A percentile compares a stretch with the other conserved stretches of the same genome.
Evolutionary conservation across 352 stramenopile species (phyloP).

Genomic region (Saprolegnia parasitica): DNA sequence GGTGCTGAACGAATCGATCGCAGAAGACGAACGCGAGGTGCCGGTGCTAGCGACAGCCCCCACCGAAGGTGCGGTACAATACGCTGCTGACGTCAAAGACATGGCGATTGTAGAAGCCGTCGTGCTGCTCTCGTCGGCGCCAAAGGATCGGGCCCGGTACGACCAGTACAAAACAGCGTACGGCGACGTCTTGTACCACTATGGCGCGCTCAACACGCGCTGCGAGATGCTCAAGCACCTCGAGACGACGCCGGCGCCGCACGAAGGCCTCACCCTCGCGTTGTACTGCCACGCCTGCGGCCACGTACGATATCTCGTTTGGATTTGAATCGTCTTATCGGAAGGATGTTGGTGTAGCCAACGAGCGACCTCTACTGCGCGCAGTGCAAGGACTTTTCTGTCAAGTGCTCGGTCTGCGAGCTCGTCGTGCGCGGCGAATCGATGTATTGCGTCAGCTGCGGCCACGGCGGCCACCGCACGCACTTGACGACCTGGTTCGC

Average conservation of each 20-base stretch:
- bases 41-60: neutral
- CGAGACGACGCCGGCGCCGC: slow-evolving; percentile 32
- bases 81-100: too few relatives aligned
- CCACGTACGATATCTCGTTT: slow-evolving; percentile 36
- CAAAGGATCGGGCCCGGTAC: slow-evolving; percentile 55
- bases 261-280: slow-evolving; percentile 55
- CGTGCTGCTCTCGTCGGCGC: slow-evolving; percentile 44
- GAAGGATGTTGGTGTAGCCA: too few relatives aligned
- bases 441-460: slow-evolving; percentile 84
- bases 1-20: neutral
- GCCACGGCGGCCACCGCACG: slow-evolving; percentile 65
- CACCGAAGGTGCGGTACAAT: neutral
- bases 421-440: slow-evolving; percentile 77
- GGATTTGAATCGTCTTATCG: too few relatives aligned
- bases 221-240: slow-evolving; percentile 69
- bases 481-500: slow-evolving; percentile 80
- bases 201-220: slow-evolving; percentile 66
- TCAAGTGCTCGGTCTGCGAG: slow-evolving; percentile 78
- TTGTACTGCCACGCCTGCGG: slow-evolving; percentile 64
- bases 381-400: slow-evolving; percentile 62
- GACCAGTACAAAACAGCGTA: slow-evolving; percentile 80
- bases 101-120: too few relatives aligned
- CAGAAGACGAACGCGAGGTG: neutral
- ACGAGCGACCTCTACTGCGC: slow-evolving; percentile 54
- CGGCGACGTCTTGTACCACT: slow-evolving; percentile 74